Conservation (phyloP, 257 asterid species). For the Ilex asprella region DNA sequence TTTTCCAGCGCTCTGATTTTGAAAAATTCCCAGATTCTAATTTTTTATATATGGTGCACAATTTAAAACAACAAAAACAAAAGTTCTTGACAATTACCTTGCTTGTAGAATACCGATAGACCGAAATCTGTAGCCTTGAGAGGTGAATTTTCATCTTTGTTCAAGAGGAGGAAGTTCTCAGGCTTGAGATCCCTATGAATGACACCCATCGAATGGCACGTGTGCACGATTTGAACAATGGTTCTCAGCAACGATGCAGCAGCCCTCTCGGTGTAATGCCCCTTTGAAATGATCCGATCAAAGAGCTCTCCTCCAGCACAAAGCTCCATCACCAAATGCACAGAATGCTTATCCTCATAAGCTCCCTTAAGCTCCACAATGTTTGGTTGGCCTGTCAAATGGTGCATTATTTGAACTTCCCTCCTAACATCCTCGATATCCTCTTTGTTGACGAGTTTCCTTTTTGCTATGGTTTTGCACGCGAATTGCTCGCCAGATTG, state of each 20-base stretch:
- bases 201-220: conserved; percentile 88
- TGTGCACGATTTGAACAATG: conserved; percentile 80
- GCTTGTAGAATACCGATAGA: conserved; percentile 72
- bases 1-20: background rate
- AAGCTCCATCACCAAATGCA: conserved; percentile 80
- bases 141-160: conserved; percentile 70
- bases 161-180: conserved; percentile 74
- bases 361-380: conserved; percentile 83
- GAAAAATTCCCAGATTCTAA: too few species aligned
- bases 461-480: conserved; percentile 82
- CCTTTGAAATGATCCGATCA: conserved; percentile 80
- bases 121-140: conserved; percentile 92
- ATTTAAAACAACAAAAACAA: too few species aligned
- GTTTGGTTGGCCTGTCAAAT: conserved; percentile 69
- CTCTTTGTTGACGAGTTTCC: conserved; percentile 77
- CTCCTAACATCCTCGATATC: conserved; percentile 80
- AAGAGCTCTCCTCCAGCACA: conserved; percentile 96
- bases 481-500: conserved; percentile 74
- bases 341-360: conserved; percentile 81
- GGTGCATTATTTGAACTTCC: conserved; percentile 95
- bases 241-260: conserved; percentile 80
- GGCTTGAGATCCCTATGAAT: conserved; percentile 94
- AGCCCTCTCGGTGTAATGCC: conserved; percentile 79
- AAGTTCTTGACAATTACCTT: conserved; percentile 31
- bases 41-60: too few species aligned